Base-by-base conservation (phyloP, 371 early-diverging fungal species). In the Lichtheimia hyalospora region DNA sequence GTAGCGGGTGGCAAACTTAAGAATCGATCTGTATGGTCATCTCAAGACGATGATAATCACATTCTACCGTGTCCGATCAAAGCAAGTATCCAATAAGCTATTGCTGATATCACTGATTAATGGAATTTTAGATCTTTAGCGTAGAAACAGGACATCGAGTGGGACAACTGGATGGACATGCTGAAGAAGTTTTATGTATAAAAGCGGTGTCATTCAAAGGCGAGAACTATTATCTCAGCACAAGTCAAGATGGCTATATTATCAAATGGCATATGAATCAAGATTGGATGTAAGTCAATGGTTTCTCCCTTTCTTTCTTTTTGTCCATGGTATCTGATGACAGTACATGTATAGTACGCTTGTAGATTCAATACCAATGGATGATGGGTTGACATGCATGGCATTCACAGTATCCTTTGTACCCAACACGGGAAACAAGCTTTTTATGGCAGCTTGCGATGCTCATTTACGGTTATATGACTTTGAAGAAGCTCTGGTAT, bases 211-310 rank as follows among this genome's bases (percentile, higher is more conserved):
- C 74, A 13, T 95, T 86, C 64, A 84, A 88, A 51, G 91, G 87
- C 16, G 81, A 88, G 25, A 84, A 89, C 60, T 95, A 95, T 67
- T 83, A 79, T 57, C 69, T 96, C 5, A 87, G 93, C 1, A 91
- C 93, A 0, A 93, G 96, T 68, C 96, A 96, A 69, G 96, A 96
- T 71, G 96, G 96, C 3, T 91, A 91, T 59, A 90, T 96, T 55
- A 83, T 85, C 55, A 91, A 88, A 68, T 96, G 95, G 95, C 83
- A 89, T 39, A 85, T 94, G 85, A 80, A 66, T 18, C 70, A 78
- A 3, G 86, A 89, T 71, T 94, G 93, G 94, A 75, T 68, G 84
- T 84, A 69, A 54, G 6, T 16, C 49, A 16, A 24, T 7, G 25
- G 3, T 52, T 27, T 42, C 13, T 39, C 27, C n/a, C n/a, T n/a